A percentile compares a stretch with the other conserved stretches of the same genome.
Evolutionary conservation across 495 filamentous ascomycete genomes (phyloP).

Genomic region (Rusavskia elegans): DNA sequence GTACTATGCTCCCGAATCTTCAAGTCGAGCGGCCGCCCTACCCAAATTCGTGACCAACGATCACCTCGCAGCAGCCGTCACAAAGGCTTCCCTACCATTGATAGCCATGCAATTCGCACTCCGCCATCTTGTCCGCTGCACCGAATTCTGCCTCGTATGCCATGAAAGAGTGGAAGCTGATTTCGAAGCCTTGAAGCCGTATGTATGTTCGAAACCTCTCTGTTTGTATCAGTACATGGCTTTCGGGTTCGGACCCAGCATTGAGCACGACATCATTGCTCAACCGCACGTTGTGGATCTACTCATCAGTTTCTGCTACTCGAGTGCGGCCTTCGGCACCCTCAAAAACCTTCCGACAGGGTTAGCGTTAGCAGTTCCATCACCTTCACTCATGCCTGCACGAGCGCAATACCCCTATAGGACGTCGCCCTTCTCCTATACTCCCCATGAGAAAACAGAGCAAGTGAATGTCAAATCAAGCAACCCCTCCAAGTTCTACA

Average conservation of each 20-base stretch:
- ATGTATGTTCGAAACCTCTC: conserved; percentile 65
- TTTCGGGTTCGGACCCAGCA: conserved; percentile 69
- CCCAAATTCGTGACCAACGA: conserved; percentile 29
- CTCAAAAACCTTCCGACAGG: conserved; percentile 53
- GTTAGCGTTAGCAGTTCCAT: conserved; percentile 52
- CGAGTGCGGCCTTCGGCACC: conserved; percentile 27
- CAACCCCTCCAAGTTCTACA: not conserved
- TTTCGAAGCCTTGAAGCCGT: conserved; percentile 81
- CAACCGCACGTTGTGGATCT: conserved; percentile 80
- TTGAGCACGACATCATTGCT: conserved; percentile 69
- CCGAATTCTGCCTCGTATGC: conserved; percentile 79
- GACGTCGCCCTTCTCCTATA: too few relatives aligned
- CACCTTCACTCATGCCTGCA: conserved; percentile 6
- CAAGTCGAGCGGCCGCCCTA: conserved; percentile 7
- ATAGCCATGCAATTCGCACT: conserved; percentile 67
- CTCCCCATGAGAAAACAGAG: too few relatives aligned
- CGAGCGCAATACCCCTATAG: not conserved
- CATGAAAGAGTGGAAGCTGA: conserved; percentile 53
- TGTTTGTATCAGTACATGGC: conserved; percentile 87
- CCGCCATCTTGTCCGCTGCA: conserved; percentile 66
- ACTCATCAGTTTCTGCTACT: conserved; percentile 68
- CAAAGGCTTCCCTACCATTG: conserved; percentile 45
- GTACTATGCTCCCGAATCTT: conserved; percentile 18
- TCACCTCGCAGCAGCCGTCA: conserved; percentile 25
- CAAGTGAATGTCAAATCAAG: too few relatives aligned